A percentile compares a stretch with the other conserved stretches of the same genome.
Evolutionary conservation across 1,139 yeast species (phyloP).

Genomic region (Wickerhamomyces sp.): DNA sequence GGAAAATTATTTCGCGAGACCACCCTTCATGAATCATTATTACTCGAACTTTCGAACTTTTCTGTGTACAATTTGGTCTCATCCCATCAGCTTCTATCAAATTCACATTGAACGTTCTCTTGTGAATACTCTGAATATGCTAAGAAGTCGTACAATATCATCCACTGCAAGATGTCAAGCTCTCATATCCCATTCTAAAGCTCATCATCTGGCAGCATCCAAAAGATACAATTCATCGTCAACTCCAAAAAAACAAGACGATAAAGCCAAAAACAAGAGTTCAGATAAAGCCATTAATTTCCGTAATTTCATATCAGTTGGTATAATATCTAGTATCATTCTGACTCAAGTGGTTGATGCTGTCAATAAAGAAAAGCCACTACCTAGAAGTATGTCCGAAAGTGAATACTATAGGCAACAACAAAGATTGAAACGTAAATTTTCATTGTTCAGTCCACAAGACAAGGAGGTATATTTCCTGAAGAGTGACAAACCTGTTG

Average conservation of each 20-base stretch:
- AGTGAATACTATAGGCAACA: slow-evolving; percentile 22
- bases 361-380: slow-evolving; percentile 47
- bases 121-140: no score
- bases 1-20: no score
- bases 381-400: slow-evolving; percentile 19
- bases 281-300: slow-evolving; percentile 34
- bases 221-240: not conserved
- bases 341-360: slow-evolving; percentile 48
- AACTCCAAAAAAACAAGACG: not conserved
- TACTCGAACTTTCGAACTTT: no score
- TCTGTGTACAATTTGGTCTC: no score
- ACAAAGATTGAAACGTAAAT: slow-evolving; percentile 21
- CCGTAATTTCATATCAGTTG: slow-evolving; percentile 44
- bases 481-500: slow-evolving; percentile 3
- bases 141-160: no score
- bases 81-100: no score
- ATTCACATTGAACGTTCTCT: no score
- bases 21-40: no score
- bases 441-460: slow-evolving; percentile 15
- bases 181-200: not conserved
- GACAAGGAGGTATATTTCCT: slow-evolving; percentile 20
- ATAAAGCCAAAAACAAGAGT: not conserved
- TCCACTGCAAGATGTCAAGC: not conserved
- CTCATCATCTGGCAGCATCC: not conserved
- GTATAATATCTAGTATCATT: slow-evolving; percentile 46